Evolutionary conservation across 2,329 filamentous ascomycete genomes (phyloP), one percentile per base, ranked within the genome.

Genomic region (Xylariaceae sp.): DNA sequence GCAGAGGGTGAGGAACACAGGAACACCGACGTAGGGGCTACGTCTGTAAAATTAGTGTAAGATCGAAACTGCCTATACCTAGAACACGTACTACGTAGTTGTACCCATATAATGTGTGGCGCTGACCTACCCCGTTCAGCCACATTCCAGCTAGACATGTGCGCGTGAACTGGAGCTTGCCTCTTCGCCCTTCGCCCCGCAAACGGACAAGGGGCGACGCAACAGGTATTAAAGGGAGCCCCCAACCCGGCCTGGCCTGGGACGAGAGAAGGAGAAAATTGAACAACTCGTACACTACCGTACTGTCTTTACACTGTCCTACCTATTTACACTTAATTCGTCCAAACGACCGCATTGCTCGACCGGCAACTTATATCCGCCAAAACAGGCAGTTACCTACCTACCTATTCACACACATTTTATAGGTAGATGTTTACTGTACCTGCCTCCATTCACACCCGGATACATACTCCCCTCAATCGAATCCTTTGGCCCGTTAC

Each of bases 151-250:
- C 31, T n/a, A 19, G 9, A 32, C 46, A 45, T 32, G 3, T 12
- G 12, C 29, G 26, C 9, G 19, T 12, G 27, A 8, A 37, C 31
- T 53, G 47, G 50, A 50, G 50, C 56, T 57, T 48, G 37, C 9
- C 44, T 47, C 39, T 50, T 42, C 19, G 19, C 19, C 19, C 6
- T 7, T 48, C 64, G 62, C 63, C 64, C 65, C 65, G 63, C 63
- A 66, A 64, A 65, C 61, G 62, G 64, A 60, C 58, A 64, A 63
- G 65, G 63, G 54, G 59, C 56, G n/a, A 49, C 42, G 63, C 53
- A 63, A 56, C 58, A 70, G 66, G 67, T 71, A 71, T 68, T 70
- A 70, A 71, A 71, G 62, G 67, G 60, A 55, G 46, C 60, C 56
- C 62, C 29, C 43, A 45, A 32, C 34, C 47, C 29, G 44, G 44